These are phyloP conservation scores for Proliferodiscus dingleyae DNA, from an alignment of 2,329 filamentous ascomycete genomes.

Conservation along the genomic window DNA sequence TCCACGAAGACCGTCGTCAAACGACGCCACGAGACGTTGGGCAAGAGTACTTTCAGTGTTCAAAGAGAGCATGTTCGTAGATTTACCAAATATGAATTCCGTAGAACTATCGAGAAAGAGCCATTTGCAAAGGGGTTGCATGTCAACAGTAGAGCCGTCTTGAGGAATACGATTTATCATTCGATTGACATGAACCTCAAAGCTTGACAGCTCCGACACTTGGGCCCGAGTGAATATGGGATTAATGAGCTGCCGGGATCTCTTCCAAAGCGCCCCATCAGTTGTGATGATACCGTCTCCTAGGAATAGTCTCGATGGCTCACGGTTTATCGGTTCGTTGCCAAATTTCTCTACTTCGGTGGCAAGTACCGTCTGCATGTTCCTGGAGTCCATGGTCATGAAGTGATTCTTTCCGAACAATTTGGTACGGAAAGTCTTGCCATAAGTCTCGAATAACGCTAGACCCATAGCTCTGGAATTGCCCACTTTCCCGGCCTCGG, in stretches of 20 bases:
- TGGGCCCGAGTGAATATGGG: slow-evolving; percentile 46
- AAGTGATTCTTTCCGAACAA: too few species aligned
- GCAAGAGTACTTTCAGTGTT: not conserved
- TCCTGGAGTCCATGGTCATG: too few species aligned
- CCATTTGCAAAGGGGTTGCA: slow-evolving; percentile 39
- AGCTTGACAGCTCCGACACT: slow-evolving; percentile 45
- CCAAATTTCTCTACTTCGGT: slow-evolving; percentile 49
- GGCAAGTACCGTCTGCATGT: too few species aligned
- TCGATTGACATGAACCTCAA: slow-evolving; percentile 53
- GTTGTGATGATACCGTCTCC: slow-evolving; percentile 51
- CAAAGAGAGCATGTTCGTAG: not conserved
- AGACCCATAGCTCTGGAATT: too few species aligned
- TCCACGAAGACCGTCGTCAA: too few species aligned
- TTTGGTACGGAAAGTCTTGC: too few species aligned
- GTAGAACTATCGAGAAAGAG: slow-evolving; percentile 2
- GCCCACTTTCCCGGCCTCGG: too few species aligned
- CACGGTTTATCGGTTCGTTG: slow-evolving; percentile 37
- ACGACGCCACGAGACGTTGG: not conserved
- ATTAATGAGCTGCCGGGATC: slow-evolving; percentile 44
- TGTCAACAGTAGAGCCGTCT: slow-evolving; percentile 49
- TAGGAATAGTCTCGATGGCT: slow-evolving; percentile 41
- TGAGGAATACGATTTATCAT: slow-evolving; percentile 52
- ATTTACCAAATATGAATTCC: not conserved
- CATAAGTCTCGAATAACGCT: too few species aligned
- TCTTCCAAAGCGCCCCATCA: slow-evolving; percentile 46